Base-by-base conservation (phyloP, 176 grass and related monocot genomes). In the Zizania latifolia region DNA sequence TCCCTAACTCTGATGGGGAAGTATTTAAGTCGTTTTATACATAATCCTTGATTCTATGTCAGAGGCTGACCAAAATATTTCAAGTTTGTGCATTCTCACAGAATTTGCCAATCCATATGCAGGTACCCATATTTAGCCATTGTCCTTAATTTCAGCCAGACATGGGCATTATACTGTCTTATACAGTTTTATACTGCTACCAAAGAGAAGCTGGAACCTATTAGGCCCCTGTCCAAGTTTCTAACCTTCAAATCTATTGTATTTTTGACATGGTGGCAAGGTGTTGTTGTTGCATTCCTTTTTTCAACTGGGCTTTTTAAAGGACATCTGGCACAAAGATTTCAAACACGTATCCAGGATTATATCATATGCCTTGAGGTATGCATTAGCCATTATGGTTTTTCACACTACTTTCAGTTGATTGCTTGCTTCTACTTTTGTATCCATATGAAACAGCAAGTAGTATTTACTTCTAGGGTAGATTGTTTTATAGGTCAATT, bases 221-320 rank as follows among this genome's bases (percentile, higher is more conserved):
- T 94, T 62, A 87, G 92, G 74, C 95, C 95, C 36, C 78, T 99
- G 74, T 88, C 95, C 30, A 99, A 99, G 62, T 99, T 99, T 88
- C 85, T 99, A 59, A 91, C 88, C 17, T 99, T 99, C 89, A 99
- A 99, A 83, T 94, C 91, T 64, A 99, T 94, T 92, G 91, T 99
- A 86, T 99, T 99, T 84, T 89, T 99, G 72, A 99, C 95, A 65
- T 99, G 95, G 91, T 99, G 95, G 95, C 95, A 99, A 81, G 95
- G 95, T 83, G 46, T 99, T 82, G 87, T 87, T 81, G 85, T 99
- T 86, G 91, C 91, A 56, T 92, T 99, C 83, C 91, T 99, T 61
- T 99, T 94, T 53, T 99, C 95, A 65, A 92, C 89, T 65, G 89
- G 95, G 17, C 75, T 79, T 68, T 92, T 99, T 70, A 99, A 94